These are phyloP conservation scores for Kluyveromyces marxianus DNA, from an alignment of 1,139 yeast species.

Conservation along the genomic window DNA sequence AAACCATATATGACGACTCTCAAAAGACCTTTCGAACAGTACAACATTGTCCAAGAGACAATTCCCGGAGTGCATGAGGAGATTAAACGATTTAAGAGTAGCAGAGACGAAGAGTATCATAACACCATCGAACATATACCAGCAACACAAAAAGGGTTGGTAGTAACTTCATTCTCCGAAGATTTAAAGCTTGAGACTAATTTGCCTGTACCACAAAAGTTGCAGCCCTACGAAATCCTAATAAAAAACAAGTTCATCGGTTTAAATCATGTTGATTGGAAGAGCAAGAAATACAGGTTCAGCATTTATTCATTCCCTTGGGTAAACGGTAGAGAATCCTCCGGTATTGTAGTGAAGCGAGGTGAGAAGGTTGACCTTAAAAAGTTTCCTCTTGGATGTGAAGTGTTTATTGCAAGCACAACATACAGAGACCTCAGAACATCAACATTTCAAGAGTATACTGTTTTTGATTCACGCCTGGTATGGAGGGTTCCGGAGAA, in stretches of 20 bases:
- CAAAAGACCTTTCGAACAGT: slow-evolving; percentile 1
- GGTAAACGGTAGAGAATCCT: slow-evolving; percentile 43
- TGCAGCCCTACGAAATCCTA: slow-evolving; percentile 33
- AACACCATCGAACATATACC: slow-evolving; percentile 38
- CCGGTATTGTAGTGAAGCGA: slow-evolving; percentile 34
- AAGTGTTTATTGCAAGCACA: slow-evolving; percentile 39
- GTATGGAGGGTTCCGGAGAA: slow-evolving; percentile 37
- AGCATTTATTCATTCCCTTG: slow-evolving; percentile 45
- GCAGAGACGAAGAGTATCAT: slow-evolving; percentile 42
- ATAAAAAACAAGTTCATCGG: slow-evolving; percentile 39
- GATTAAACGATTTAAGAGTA: slow-evolving; percentile 27
- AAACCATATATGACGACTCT: slow-evolving; percentile 2
- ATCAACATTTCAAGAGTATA: slow-evolving; percentile 42
- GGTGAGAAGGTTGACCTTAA: slow-evolving; percentile 31
- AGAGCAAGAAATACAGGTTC: slow-evolving; percentile 41
- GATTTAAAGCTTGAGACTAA: slow-evolving; percentile 18
- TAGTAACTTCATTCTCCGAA: slow-evolving; percentile 25
- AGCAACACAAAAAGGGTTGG: slow-evolving; percentile 21
- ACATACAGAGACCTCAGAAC: slow-evolving; percentile 41
- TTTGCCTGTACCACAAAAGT: slow-evolving; percentile 21
- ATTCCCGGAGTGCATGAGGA: slow-evolving; percentile 20
- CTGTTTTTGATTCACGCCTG: slow-evolving; percentile 38
- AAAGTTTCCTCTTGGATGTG: slow-evolving; percentile 30
- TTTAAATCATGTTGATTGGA: slow-evolving; percentile 45
- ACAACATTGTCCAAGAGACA: slow-evolving; percentile 6